Conservation (phyloP, 176 grass and related monocot species). For the Carex scoparia region DNA sequence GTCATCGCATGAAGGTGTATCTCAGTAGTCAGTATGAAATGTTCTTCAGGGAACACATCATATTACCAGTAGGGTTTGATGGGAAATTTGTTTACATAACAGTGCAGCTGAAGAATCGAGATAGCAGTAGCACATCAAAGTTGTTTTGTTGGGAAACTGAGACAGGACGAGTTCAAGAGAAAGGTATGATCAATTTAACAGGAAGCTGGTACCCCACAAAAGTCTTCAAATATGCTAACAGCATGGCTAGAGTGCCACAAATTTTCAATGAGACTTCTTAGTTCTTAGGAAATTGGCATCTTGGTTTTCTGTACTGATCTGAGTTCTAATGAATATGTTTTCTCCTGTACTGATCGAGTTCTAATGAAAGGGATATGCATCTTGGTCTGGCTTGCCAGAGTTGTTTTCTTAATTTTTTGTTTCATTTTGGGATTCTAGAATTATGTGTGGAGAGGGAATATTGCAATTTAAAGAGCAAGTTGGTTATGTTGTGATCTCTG, state of each 20-base stretch:
- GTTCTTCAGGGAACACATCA: not conserved
- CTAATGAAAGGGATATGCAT: not conserved
- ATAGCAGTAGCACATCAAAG: not conserved
- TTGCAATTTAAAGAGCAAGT: too few relatives aligned
- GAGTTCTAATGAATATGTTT: not conserved
- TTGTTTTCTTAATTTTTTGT: too few relatives aligned
- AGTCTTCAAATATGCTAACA: not conserved
- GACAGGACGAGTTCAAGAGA: not conserved
- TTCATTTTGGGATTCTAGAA: too few relatives aligned
- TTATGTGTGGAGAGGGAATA: too few relatives aligned
- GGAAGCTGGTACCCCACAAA: too few relatives aligned
- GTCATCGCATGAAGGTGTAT: not conserved
- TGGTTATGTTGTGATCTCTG: too few relatives aligned
- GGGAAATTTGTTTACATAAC: not conserved
- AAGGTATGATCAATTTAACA: not conserved
- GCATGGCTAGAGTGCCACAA: not conserved
- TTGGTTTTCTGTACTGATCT: not conserved
- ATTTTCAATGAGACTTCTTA: not conserved
- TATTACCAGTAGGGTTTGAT: not conserved
- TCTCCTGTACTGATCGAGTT: too few relatives aligned
- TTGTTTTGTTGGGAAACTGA: not conserved
- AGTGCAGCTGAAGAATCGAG: not conserved
- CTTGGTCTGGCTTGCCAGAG: not conserved
- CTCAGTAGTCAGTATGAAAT: not conserved
- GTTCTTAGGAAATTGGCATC: not conserved